Conservation (phyloP, 2,329 filamentous ascomycete species). For the Davidsoniella australis region DNA sequence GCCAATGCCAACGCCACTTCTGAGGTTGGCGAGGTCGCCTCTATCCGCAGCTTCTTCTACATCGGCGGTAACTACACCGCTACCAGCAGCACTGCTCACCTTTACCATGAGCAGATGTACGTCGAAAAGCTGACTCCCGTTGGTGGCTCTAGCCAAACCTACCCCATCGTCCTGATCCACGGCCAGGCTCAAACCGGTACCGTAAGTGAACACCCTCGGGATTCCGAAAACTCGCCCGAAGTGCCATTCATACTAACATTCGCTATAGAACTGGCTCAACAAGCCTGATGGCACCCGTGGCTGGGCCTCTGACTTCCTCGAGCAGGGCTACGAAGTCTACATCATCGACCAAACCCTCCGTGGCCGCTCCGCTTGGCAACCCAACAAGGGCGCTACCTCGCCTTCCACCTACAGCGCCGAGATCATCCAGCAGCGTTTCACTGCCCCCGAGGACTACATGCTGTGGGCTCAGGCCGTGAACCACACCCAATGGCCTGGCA, state of each 20-base stretch:
- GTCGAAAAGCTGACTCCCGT: conserved; percentile 29
- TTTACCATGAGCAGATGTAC: conserved; percentile 29
- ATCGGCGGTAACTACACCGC: conserved; percentile 22
- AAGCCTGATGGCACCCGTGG: conserved; percentile 29
- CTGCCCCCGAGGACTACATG: conserved; percentile 19
- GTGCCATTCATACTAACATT: neutral
- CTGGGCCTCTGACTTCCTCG: conserved; percentile 31
- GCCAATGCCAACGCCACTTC: neutral
- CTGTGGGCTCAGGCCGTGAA: conserved; percentile 24
- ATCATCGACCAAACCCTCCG: conserved; percentile 29
- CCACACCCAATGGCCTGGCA: conserved; percentile 28
- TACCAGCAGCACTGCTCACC: conserved; percentile 16
- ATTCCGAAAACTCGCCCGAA: conserved; percentile 8
- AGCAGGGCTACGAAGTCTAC: conserved; percentile 29
- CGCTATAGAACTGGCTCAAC: conserved; percentile 26
- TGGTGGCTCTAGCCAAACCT: conserved; percentile 14
- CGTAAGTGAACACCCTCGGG: conserved; percentile 16
- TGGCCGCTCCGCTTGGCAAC: conserved; percentile 27
- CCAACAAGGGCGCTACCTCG: conserved; percentile 17
- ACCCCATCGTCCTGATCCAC: conserved; percentile 27
- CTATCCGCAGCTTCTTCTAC: conserved; percentile 21
- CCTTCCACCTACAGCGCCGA: conserved; percentile 19
- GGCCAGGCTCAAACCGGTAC: conserved; percentile 26
- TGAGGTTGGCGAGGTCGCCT: conserved; percentile 14
- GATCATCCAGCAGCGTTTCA: conserved; percentile 23